Evolutionary conservation across 2,329 filamentous ascomycete genomes (phyloP).

Genomic region (Calonectria multiphialidica): DNA sequence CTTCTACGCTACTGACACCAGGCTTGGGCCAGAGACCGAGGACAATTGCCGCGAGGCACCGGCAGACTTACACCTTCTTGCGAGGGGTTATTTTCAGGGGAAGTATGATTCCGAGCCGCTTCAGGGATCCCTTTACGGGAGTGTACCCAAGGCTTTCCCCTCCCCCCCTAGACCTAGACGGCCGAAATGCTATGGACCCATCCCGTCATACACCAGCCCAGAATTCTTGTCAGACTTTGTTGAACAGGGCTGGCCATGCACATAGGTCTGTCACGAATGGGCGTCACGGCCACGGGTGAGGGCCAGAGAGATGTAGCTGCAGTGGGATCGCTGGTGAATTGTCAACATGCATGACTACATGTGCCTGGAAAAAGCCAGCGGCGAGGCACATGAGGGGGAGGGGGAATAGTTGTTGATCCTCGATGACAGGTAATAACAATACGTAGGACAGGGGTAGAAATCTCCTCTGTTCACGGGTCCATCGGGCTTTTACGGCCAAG

Average conservation of each 20-base stretch:
- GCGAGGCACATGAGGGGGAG: background rate
- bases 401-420: background rate
- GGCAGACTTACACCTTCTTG: slow-evolving; percentile 6
- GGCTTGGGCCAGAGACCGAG: slow-evolving; percentile 21
- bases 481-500: background rate
- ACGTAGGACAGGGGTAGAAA: no score
- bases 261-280: slow-evolving; percentile 25
- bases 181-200: background rate
- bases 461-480: no score
- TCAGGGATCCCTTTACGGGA: background rate
- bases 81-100: background rate
- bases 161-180: background rate
- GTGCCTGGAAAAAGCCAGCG: slow-evolving; percentile 13
- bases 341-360: slow-evolving; percentile 27
- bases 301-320: slow-evolving; percentile 33
- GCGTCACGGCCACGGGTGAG: slow-evolving; percentile 29
- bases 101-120: background rate
- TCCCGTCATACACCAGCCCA: slow-evolving; percentile 6
- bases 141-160: background rate
- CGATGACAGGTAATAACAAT: background rate
- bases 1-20: slow-evolving; percentile 22
- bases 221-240: slow-evolving; percentile 18
- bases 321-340: slow-evolving; percentile 31
- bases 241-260: slow-evolving; percentile 29
- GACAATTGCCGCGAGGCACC: slow-evolving; percentile 18